Evolutionary conservation across 2,329 filamentous ascomycete species (phyloP).

Genomic region (Colletotrichum phormii): DNA sequence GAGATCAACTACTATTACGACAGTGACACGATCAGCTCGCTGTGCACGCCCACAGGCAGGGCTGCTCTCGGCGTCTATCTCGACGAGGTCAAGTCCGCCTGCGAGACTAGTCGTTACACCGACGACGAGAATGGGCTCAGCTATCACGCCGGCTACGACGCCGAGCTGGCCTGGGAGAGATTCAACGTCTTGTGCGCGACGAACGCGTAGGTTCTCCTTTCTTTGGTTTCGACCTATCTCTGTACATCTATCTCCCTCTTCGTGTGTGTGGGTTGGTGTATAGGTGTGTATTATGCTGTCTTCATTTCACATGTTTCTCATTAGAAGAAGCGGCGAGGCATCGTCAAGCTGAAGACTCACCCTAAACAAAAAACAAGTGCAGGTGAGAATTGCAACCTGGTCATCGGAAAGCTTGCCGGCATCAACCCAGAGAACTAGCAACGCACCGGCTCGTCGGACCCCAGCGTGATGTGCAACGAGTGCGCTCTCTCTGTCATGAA

Average conservation of each 20-base stretch:
- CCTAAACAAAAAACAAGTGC: neutral
- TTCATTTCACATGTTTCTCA: no score
- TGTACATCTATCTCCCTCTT: no score
- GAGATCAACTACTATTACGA: neutral
- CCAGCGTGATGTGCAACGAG: neutral
- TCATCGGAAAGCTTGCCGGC: neutral
- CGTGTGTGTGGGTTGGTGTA: no score
- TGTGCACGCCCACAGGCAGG: slow-evolving; percentile 2
- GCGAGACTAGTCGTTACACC: neutral
- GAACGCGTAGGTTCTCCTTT: neutral
- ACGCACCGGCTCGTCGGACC: neutral
- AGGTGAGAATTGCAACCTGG: neutral
- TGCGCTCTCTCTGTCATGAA: neutral
- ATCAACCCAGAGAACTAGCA: neutral
- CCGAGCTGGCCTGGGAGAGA: neutral
- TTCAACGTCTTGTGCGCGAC: neutral
- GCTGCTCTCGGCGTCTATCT: neutral
- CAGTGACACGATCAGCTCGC: neutral
- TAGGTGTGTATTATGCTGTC: no score
- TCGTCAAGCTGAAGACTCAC: neutral
- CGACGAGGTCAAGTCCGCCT: neutral
- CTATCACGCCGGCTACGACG: neutral
- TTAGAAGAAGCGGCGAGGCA: no score
- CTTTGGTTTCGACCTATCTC: no score
- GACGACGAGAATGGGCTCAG: neutral